Evolutionary conservation across 305 asterid species (phyloP), one percentile per base, ranked within the genome.

Genomic region (Coffea humblotiana): DNA sequence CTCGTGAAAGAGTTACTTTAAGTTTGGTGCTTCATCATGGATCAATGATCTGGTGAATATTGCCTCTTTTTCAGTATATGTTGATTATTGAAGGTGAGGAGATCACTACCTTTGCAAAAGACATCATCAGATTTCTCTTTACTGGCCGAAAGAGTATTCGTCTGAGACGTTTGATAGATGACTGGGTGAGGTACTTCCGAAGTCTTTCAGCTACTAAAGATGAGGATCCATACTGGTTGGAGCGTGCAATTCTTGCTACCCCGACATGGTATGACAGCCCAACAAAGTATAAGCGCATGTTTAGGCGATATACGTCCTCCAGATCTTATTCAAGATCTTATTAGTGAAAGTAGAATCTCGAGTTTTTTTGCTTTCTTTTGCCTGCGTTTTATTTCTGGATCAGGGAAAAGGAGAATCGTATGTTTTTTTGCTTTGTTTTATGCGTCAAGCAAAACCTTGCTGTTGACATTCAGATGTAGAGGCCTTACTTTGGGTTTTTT

Each of bases 61-160:
- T 82, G 66, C 81, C 76, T 68, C 83, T 77, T 61, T 84, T 87
- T 61, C 95, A 95, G 98, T 92, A 95, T 83, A 82, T 87, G 49
- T 88, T 84, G 87, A 93, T 94, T 77, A 79, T 94, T 48, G 89
- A 87, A 40, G 93, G 93, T 6, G 93, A 90, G 88, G 91, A 92
- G 85, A 84, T 92, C 18, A 87, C 56, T 8, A 89, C 82, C 48
- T 72, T 91, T 25, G 78, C 81, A 27, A 91, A 77, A 81, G 97
- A 95, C 85, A 77, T 83, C 2, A 72, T 93, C 76, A 88, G 77
- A 88, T 88, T 81, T 71, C 45, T 95, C 66, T 87, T 93, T 76
- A 87, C 80, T 49, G 77, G 93, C 63, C 80, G 82, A 78, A 83
- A 77, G 90, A 93, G 98, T 74, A 23, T 87, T 18, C 97, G 98